Evolutionary conservation across 768 basidiomycete species (phyloP).

Genomic region (Agaricus subrufescens): DNA sequence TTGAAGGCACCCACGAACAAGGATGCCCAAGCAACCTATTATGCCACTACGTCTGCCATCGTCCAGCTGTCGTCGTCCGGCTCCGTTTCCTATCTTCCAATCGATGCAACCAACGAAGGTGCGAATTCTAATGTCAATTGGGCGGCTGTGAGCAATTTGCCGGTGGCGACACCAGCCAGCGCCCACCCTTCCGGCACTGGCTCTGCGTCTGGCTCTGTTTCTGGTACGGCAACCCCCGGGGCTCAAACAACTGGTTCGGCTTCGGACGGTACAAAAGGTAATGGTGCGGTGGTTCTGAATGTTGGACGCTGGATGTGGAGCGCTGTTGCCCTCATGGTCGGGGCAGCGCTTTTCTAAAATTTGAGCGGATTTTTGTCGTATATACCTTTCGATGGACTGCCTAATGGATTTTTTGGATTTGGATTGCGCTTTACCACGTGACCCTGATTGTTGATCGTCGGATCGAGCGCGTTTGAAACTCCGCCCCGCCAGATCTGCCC

Average conservation of each 20-base stretch:
- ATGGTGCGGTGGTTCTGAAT: not conserved
- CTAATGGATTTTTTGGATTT: not conserved
- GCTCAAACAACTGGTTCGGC: not conserved
- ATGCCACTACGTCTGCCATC: slow-evolving; percentile 54
- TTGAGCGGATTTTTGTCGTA: not conserved
- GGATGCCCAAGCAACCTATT: slow-evolving; percentile 58
- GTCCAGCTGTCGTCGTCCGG: slow-evolving; percentile 67
- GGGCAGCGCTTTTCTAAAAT: not conserved
- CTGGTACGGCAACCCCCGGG: not conserved
- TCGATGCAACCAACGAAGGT: slow-evolving; percentile 37
- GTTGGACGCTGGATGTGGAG: slow-evolving; percentile 6
- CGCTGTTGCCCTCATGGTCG: not conserved
- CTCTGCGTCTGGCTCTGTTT: not conserved
- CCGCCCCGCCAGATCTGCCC: not conserved
- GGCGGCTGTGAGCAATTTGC: slow-evolving; percentile 40
- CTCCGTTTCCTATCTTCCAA: slow-evolving; percentile 56
- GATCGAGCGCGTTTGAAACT: slow-evolving; percentile 1
- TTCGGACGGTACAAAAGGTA: not conserved
- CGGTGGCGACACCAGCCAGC: slow-evolving; percentile 23
- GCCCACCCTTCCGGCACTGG: not conserved
- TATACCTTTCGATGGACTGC: not conserved
- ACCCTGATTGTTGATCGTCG: not conserved
- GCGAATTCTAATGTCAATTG: slow-evolving; percentile 45
- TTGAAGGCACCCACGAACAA: slow-evolving; percentile 57
- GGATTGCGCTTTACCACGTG: not conserved